Conservation (phyloP, 2,329 filamentous ascomycete species). For the Pseudogymnoascus sp. region DNA sequence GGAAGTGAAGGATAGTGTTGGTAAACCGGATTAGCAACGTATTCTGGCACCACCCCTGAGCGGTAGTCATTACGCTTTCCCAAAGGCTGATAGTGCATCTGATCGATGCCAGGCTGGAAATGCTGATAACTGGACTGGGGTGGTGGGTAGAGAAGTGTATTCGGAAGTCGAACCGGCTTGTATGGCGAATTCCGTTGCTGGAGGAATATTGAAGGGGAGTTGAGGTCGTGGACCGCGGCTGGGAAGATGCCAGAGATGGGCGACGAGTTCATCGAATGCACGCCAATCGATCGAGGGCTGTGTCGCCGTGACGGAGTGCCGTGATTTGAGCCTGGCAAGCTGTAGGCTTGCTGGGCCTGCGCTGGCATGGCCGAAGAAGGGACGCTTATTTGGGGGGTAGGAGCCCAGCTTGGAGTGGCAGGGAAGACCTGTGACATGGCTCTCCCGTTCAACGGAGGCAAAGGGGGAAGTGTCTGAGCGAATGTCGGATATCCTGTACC, state of each 20-base stretch:
- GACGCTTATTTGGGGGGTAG: slow-evolving; percentile 33
- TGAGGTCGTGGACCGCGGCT: slow-evolving; percentile 43
- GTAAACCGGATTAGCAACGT: slow-evolving; percentile 11
- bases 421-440: slow-evolving; percentile 73
- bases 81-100: slow-evolving; percentile 77
- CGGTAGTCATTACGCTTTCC: slow-evolving; percentile 61
- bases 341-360: slow-evolving; percentile 13
- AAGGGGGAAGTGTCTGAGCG: slow-evolving; percentile 22
- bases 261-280: slow-evolving; percentile 30
- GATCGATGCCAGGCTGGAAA: slow-evolving; percentile 55
- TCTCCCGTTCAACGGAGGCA: slow-evolving; percentile 35
- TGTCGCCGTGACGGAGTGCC: slow-evolving; percentile 29
- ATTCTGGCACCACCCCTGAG: slow-evolving; percentile 64
- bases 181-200: slow-evolving; percentile 88
- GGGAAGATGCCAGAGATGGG: slow-evolving; percentile 29
- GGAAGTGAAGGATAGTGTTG: slow-evolving; percentile 6
- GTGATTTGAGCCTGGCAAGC: slow-evolving; percentile 16
- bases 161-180: slow-evolving; percentile 79
- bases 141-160: slow-evolving; percentile 83
- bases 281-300: slow-evolving; percentile 27
- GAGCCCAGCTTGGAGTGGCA: slow-evolving; percentile 43
- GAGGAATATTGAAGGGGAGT: slow-evolving; percentile 77
- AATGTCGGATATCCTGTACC: slow-evolving; percentile 19
- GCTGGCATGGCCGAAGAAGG: slow-evolving; percentile 21
- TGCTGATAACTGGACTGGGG: slow-evolving; percentile 72